A percentile compares a stretch with the other conserved stretches of the same genome.
Evolutionary conservation across 225 moss, liverwort and hornwort species (phyloP).

Genomic region (Rhytidiadelphus loreus): DNA sequence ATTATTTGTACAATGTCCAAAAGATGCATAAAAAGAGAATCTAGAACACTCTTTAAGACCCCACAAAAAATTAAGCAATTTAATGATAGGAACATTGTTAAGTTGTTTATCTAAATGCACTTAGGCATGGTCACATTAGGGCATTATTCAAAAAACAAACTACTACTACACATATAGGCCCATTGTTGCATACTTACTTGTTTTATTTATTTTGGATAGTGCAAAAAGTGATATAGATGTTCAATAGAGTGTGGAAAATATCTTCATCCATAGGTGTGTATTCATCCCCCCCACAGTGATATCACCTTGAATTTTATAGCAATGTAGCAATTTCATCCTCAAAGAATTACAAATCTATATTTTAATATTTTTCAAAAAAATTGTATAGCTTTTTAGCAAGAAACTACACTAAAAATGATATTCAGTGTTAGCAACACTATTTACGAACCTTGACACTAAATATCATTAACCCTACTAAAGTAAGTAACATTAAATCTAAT

Average conservation of each 20-base stretch:
- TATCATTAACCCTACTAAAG: too few species aligned
- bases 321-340: not conserved
- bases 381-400: not conserved
- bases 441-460: too few species aligned
- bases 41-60: rapidly evolving
- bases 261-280: rapidly evolving
- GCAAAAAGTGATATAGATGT: not conserved
- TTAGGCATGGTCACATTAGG: not conserved
- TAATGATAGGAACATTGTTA: not conserved
- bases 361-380: not conserved
- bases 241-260: not conserved
- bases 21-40: not conserved
- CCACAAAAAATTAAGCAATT: not conserved
- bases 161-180: rapidly evolving
- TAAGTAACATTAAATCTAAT: too few species aligned
- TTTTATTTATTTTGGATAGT: not conserved
- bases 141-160: not conserved
- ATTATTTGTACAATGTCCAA: too few species aligned
- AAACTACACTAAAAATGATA: too few species aligned
- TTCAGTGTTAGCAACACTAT: too few species aligned
- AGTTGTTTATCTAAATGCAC: not conserved
- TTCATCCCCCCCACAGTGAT: not conserved
- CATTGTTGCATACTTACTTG: rapidly evolving
- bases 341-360: not conserved
- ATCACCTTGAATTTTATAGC: not conserved